These are phyloP conservation scores for Scheffersomyces ergatensis DNA, from an alignment of 805 yeast genomes.

Conservation along the genomic window DNA sequence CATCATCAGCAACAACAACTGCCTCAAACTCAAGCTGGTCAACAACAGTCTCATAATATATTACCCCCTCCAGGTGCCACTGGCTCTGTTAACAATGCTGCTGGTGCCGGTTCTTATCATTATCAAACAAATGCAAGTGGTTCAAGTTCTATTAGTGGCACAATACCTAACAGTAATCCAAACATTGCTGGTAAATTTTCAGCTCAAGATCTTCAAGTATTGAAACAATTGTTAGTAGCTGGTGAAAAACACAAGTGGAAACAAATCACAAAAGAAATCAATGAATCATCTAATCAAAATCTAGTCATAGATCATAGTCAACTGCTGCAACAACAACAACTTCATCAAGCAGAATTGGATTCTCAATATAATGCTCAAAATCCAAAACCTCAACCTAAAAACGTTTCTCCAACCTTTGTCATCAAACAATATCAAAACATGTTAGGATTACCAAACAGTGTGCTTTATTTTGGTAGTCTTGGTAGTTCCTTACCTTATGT, in stretches of 20 bases:
- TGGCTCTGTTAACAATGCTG: neutral
- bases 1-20: slow-evolving; percentile 12
- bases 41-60: slow-evolving; percentile 1
- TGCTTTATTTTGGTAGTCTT: slow-evolving; percentile 37
- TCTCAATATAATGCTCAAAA: neutral
- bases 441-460: slow-evolving; percentile 53
- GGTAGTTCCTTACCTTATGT: slow-evolving; percentile 57
- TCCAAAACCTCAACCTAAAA: slow-evolving; percentile 22
- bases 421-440: slow-evolving; percentile 52
- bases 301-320: slow-evolving; percentile 5
- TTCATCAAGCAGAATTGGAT: slow-evolving; percentile 7
- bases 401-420: slow-evolving; percentile 52
- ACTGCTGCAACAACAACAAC: slow-evolving; percentile 1
- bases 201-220: slow-evolving; percentile 43
- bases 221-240: slow-evolving; percentile 44
- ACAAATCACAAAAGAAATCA: slow-evolving; percentile 45
- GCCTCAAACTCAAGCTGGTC: slow-evolving; percentile 4
- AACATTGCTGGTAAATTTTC: slow-evolving; percentile 27
- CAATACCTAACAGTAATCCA: slow-evolving; percentile 5
- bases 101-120: neutral
- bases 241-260: slow-evolving; percentile 64
- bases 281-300: slow-evolving; percentile 9
- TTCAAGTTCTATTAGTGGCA: neutral
- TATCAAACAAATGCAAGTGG: slow-evolving; percentile 2
- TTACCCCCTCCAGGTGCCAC: slow-evolving; percentile 5